These are phyloP conservation scores for Pilaira anomala DNA, from an alignment of 192 early-diverging fungal genomes.

Conservation along the genomic window DNA sequence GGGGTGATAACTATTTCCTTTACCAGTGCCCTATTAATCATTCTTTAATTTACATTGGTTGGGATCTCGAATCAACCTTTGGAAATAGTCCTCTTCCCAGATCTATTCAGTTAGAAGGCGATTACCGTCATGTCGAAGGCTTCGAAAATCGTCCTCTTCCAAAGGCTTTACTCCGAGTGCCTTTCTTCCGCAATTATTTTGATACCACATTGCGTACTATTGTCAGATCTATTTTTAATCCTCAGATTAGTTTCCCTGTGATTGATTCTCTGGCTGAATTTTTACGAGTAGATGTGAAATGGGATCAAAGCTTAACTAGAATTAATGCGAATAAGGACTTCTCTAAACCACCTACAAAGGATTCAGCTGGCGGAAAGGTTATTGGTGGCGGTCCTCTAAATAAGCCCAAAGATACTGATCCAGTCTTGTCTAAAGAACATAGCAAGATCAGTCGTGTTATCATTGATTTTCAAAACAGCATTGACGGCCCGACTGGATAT, in stretches of 20 bases:
- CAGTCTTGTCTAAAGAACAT: slow-evolving; percentile 9
- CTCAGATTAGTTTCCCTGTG: neutral
- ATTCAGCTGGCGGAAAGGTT: too few relatives aligned
- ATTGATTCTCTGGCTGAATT: slow-evolving; percentile 22
- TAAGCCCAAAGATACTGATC: neutral
- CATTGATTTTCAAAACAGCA: slow-evolving; percentile 2
- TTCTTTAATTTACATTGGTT: slow-evolving; percentile 17
- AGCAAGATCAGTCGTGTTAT: neutral
- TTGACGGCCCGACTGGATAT: slow-evolving; percentile 24
- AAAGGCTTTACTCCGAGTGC: slow-evolving; percentile 17
- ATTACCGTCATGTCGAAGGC: slow-evolving; percentile 19
- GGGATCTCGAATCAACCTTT: slow-evolving; percentile 26
- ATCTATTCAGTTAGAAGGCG: slow-evolving; percentile 4
- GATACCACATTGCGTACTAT: neutral
- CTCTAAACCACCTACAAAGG: neutral
- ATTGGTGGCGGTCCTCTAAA: neutral
- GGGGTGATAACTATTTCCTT: slow-evolving; percentile 28
- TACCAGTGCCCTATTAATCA: slow-evolving; percentile 18
- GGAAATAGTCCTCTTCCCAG: slow-evolving; percentile 22
- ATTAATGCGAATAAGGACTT: slow-evolving; percentile 8
- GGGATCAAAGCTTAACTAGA: slow-evolving; percentile 21
- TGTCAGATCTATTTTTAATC: slow-evolving; percentile 13
- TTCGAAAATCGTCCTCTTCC: slow-evolving; percentile 16
- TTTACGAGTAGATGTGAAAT: slow-evolving; percentile 22
- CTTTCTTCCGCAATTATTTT: slow-evolving; percentile 10